Percentiles rank a stretch among this genome's conserved stretches.
Evolutionary conservation across 2,329 filamentous ascomycete species (phyloP).

Genomic region (Pseudocercospora fuligena): DNA sequence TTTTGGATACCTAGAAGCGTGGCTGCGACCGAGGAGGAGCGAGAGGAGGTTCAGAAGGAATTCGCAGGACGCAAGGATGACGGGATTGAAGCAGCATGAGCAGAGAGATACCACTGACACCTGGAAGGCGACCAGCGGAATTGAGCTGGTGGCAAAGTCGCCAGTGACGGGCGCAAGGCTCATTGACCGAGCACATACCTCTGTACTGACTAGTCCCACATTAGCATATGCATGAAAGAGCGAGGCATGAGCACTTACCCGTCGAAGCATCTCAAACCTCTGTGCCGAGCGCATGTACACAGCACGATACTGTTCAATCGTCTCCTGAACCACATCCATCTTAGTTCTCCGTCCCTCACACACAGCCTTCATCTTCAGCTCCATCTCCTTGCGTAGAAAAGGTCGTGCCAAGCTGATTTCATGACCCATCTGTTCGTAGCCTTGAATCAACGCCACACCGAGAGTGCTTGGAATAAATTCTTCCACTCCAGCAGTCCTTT

Average conservation of each 20-base stretch:
- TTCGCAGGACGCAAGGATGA: background rate
- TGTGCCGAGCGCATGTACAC: slow-evolving; percentile 83
- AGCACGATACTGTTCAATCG: slow-evolving; percentile 81
- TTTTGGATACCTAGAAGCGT: background rate
- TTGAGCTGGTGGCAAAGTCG: no score
- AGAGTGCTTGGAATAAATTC: slow-evolving; percentile 93
- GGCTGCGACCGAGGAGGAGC: background rate
- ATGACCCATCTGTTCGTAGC: slow-evolving; percentile 92
- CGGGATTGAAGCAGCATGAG: background rate
- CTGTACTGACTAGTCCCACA: slow-evolving; percentile 16
- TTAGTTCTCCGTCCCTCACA: slow-evolving; percentile 83
- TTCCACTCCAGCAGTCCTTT: slow-evolving; percentile 61
- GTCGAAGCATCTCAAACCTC: slow-evolving; percentile 68
- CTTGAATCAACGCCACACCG: slow-evolving; percentile 88
- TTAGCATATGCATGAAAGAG: background rate
- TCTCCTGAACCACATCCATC: slow-evolving; percentile 77
- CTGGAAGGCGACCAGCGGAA: no score
- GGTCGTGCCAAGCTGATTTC: slow-evolving; percentile 94
- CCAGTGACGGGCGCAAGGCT: background rate
- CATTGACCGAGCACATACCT: slow-evolving; percentile 20
- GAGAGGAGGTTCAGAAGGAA: background rate
- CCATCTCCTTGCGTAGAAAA: slow-evolving; percentile 97
- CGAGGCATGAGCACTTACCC: slow-evolving; percentile 47
- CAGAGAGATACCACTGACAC: background rate
- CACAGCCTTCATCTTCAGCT: slow-evolving; percentile 94